Percentiles rank a stretch among this genome's conserved stretches.
Conservation (phyloP, 352 stramenopile species). For the Pythium inflatum region DNA sequence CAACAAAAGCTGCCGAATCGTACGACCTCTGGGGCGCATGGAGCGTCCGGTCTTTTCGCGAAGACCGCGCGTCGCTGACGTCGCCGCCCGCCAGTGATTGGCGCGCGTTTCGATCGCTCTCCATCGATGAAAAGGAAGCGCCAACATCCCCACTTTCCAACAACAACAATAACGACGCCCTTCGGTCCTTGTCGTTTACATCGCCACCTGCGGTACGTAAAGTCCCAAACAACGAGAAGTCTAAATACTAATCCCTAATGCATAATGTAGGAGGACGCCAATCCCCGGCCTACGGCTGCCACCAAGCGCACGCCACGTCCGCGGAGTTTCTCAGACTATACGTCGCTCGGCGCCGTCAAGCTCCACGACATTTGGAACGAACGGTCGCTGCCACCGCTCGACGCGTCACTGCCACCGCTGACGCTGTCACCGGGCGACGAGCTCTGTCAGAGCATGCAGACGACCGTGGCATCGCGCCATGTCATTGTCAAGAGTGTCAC, state of each 20-base stretch:
- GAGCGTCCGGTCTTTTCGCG: constrained; percentile 40
- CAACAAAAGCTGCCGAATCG: constrained; percentile 15
- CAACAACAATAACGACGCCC: no score
- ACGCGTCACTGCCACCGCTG: neutral
- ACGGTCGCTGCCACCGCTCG: constrained; percentile 5
- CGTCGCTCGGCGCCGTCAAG: constrained; percentile 38
- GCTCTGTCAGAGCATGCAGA: constrained; percentile 63
- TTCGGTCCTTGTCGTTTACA: constrained; percentile 55
- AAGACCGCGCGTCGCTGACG: constrained; percentile 23
- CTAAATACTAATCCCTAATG: no score
- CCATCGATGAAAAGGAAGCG: constrained; percentile 47
- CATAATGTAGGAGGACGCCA: constrained; percentile 11
- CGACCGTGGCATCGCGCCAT: constrained; percentile 64
- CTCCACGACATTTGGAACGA: constrained; percentile 37
- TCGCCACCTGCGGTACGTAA: constrained; percentile 18
- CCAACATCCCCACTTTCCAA: no score
- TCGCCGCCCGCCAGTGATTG: constrained; percentile 33
- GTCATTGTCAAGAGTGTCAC: constrained; percentile 57
- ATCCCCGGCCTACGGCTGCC: neutral
- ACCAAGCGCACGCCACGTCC: constrained; percentile 36
- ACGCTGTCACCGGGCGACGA: constrained; percentile 29
- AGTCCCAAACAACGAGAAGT: no score
- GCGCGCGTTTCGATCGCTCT: constrained; percentile 43
- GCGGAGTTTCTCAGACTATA: constrained; percentile 76
- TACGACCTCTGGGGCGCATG: constrained; percentile 50